Base-by-base conservation (phyloP, 2,329 filamentous ascomycete genomes). In the Claviceps sp. region DNA sequence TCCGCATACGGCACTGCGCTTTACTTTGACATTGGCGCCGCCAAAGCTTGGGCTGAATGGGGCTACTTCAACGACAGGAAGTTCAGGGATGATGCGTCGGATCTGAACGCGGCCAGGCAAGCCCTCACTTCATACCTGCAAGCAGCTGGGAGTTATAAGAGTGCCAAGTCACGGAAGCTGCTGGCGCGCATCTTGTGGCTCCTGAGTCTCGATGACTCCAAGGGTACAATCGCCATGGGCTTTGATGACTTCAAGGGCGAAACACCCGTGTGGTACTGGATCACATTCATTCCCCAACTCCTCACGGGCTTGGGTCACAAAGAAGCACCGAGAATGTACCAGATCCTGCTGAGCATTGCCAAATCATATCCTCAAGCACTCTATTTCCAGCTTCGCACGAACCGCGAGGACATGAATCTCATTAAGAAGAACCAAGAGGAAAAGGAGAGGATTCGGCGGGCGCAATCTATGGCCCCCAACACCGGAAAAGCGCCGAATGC, bases 1-100 rank as follows among this genome's bases (percentile, higher is more conserved):
- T 85, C 89, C 54, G 91, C 94, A 0, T 98, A 95, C 64, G 93
- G 93, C 48, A 94, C 90, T 49, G 94, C 93, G 0, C 70, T 98
- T 54, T 97, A 91, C 71, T 97, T 95, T 60, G 94, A 98, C 61
- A 88, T 98, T 59, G 86, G 89, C 59, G 80, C 95, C 48, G 87
- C 93, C 4, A 98, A 98, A 70, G 93, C 93, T 3, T 98, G 93
- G 93, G 91, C 93, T 16, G 93, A 98, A 71, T 98, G 93, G 93
- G 93, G 93, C 49, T 89, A 95, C 63, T 98, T 95, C 75, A 97
- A 95, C 62, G 93, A 98, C 66, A 83, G 89, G 59, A 85, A 93
- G 52, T 98, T 97, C 75, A 97, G 95, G 70, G 85, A 89, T 51
- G 87, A 95, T 57, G 85, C 90, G 0, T 73, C 76, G 4, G 87